Conservation (phyloP, 768 basidiomycete species). For the Coprinellus micaceus region DNA sequence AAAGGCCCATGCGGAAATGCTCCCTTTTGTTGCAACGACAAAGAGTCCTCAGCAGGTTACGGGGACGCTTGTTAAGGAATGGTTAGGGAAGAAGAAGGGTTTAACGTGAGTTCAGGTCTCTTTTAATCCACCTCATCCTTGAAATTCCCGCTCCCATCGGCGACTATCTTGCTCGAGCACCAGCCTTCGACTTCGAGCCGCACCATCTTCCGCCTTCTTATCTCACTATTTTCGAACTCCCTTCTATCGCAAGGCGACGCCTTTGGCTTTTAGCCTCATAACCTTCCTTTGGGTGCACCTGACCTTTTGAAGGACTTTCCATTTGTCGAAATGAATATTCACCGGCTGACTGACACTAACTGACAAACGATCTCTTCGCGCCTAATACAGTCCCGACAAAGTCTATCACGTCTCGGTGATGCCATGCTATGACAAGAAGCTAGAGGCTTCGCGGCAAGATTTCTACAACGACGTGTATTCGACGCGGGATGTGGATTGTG, state of each 20-base stretch:
- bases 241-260: too few relatives aligned
- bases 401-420: conserved; percentile 97
- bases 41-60: conserved; percentile 95
- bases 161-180: too few relatives aligned
- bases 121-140: neutral
- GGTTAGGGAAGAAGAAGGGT: conserved; percentile 68
- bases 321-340: too few relatives aligned
- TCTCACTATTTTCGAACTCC: too few relatives aligned
- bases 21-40: conserved; percentile 83
- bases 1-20: conserved; percentile 91
- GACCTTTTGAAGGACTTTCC: too few relatives aligned
- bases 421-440: conserved; percentile 99
- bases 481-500: conserved; percentile 94
- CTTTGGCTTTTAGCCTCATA: too few relatives aligned
- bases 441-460: conserved; percentile 93
- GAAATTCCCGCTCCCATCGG: neutral
- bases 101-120: conserved; percentile 51
- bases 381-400: conserved; percentile 61
- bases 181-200: too few relatives aligned
- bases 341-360: too few relatives aligned
- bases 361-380: too few relatives aligned
- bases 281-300: too few relatives aligned
- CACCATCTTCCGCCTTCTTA: too few relatives aligned
- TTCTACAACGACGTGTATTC: conserved; percentile 81
- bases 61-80: conserved; percentile 90